A percentile compares a stretch with the other conserved stretches of the same genome.
phyloP scores from a whole-genome alignment of 192 early-diverging fungal genomes.

The Allomyces macrogynus region DNA sequence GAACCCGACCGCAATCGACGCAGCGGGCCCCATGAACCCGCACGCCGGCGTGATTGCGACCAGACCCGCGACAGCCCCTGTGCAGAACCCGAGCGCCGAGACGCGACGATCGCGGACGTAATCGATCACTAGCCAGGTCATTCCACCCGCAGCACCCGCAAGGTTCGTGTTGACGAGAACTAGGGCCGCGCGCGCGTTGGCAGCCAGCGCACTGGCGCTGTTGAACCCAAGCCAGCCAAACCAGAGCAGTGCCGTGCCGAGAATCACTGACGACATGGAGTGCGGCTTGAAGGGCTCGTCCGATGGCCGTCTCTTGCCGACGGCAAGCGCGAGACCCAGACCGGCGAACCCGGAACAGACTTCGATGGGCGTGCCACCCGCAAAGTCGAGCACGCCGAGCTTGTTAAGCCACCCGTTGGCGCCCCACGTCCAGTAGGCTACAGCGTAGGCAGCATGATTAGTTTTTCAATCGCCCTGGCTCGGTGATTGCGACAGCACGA shows the following conservation, averaged over 20 bases:
- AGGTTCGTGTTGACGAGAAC: slow-evolving; percentile 56
- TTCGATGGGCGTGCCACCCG: slow-evolving; percentile 92
- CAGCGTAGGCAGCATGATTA: too few species aligned
- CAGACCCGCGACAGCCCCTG: slow-evolving; percentile 71
- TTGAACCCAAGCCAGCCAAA: slow-evolving; percentile 90
- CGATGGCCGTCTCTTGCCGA: slow-evolving; percentile 45
- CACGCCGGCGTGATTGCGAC: slow-evolving; percentile 77
- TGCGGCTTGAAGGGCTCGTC: slow-evolving; percentile 14
- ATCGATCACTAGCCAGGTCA: slow-evolving; percentile 55
- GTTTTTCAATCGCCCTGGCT: too few species aligned
- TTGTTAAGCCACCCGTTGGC: slow-evolving; percentile 63
- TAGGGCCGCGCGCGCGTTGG: slow-evolving; percentile 50
- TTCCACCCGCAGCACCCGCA: slow-evolving; percentile 41
- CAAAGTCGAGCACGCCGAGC: slow-evolving; percentile 76
- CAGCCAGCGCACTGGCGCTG: slow-evolving; percentile 56
- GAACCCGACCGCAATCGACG: slow-evolving; percentile 53
- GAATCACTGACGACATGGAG: slow-evolving; percentile 61
- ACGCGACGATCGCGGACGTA: slow-evolving; percentile 47
- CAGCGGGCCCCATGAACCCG: slow-evolving; percentile 50
- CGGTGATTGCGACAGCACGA: too few species aligned
- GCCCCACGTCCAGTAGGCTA: slow-evolving; percentile 84
- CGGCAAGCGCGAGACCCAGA: slow-evolving; percentile 61
- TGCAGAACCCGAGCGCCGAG: slow-evolving; percentile 67
- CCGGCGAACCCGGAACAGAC: slow-evolving; percentile 73
- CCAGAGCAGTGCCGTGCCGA: slow-evolving; percentile 65